Conservation (phyloP, 164 flowering plant species). For the Protea cynaroides region DNA sequence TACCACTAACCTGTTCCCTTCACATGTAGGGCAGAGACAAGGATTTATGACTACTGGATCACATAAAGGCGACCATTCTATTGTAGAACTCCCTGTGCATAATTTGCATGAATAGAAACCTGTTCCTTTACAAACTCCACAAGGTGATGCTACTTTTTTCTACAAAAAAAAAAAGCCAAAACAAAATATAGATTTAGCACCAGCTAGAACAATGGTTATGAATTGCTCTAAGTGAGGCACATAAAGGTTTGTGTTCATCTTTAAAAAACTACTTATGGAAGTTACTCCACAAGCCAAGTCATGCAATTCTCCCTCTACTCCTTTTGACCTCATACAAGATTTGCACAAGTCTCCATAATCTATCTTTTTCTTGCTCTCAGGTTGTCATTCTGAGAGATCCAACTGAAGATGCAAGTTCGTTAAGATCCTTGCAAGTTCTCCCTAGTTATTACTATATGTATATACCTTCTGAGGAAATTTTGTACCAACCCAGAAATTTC, state of each 20-base stretch:
- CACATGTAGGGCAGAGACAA: constrained; percentile 81
- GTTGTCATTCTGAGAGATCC: too few relatives aligned
- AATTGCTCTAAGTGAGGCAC: too few relatives aligned
- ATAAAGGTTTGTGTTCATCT: too few relatives aligned
- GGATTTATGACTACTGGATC: constrained; percentile 67
- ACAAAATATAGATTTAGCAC: background rate
- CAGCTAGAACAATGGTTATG: too few relatives aligned
- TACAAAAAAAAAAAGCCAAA: constrained; percentile 23
- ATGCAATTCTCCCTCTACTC: too few relatives aligned
- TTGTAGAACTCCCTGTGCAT: constrained; percentile 58
- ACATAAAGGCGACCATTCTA: constrained; percentile 74
- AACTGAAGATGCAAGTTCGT: background rate
- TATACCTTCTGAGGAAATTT: background rate
- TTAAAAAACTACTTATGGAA: too few relatives aligned
- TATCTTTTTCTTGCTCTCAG: too few relatives aligned
- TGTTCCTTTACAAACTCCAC: constrained; percentile 50
- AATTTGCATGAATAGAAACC: constrained; percentile 68
- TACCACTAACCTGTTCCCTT: constrained; percentile 52
- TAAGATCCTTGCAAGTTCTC: background rate
- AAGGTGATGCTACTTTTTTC: constrained; percentile 45
- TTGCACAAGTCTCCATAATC: too few relatives aligned
- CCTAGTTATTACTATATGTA: background rate
- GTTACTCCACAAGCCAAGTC: too few relatives aligned
- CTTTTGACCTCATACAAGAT: too few relatives aligned
- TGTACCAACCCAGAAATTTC: background rate